Base-by-base conservation (phyloP, 2,329 filamentous ascomycete genomes). In the Aspergillus sp. region DNA sequence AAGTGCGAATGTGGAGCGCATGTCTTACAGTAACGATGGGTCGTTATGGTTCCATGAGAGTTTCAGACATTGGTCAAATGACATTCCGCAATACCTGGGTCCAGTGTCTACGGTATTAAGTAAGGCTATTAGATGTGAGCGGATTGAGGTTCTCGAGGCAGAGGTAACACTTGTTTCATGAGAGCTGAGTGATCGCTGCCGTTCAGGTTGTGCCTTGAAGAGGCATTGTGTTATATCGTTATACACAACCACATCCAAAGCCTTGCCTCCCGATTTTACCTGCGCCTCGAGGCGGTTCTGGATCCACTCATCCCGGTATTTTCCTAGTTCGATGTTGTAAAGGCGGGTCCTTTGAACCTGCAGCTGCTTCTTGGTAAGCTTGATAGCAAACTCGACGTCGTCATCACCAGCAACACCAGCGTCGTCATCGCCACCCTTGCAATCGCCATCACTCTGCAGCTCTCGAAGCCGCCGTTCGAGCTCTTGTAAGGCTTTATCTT, bases 1-100 rank as follows among this genome's bases (percentile, higher is more conserved):
- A 46, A 54, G 35, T 65, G 61, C 56, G 61, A 64, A 51, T 65
- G 56, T 40, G 58, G 66, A 8, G 59, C 58, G 19, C 14, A n/a
- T n/a, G n/a, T n/a, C n/a, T n/a, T n/a, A n/a, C n/a, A n/a, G n/a
- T n/a, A n/a, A n/a, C n/a, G n/a, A n/a, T n/a, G n/a, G n/a, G n/a
- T n/a, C n/a, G n/a, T n/a, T n/a, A n/a, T n/a, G n/a, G n/a, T n/a
- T n/a, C n/a, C n/a, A n/a, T n/a, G n/a, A n/a, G n/a, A n/a, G n/a
- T n/a, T n/a, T n/a, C n/a, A n/a, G n/a, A n/a, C n/a, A n/a, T n/a
- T n/a, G n/a, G n/a, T n/a, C n/a, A n/a, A n/a, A n/a, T n/a, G n/a
- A n/a, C n/a, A n/a, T n/a, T n/a, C n/a, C n/a, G n/a, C n/a, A n/a
- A n/a, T n/a, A n/a, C n/a, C n/a, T n/a, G n/a, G n/a, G n/a, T n/a